These are phyloP conservation scores for Botryotinia convoluta DNA, from an alignment of 2,329 filamentous ascomycete species.

Conservation along the genomic window DNA sequence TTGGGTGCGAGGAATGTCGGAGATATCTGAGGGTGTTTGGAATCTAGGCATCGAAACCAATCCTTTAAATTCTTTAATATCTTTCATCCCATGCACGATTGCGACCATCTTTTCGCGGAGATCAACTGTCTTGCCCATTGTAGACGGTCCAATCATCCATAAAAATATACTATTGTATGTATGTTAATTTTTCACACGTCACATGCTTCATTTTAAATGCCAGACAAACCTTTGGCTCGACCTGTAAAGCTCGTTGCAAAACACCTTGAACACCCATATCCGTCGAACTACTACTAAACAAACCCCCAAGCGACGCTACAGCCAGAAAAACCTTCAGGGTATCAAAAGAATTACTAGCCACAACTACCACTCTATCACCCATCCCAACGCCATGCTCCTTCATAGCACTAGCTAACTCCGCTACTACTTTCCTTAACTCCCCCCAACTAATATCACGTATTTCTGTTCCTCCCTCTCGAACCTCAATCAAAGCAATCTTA, in stretches of 20 bases:
- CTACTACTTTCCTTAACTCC: constrained; percentile 60
- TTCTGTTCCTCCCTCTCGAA: constrained; percentile 61
- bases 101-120: constrained; percentile 65
- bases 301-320: constrained; percentile 64
- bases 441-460: constrained; percentile 63
- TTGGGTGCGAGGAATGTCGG: background rate
- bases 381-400: constrained; percentile 61
- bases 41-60: background rate
- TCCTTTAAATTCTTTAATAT: background rate
- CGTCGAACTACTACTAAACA: constrained; percentile 75
- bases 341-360: constrained; percentile 72
- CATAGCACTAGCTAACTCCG: constrained; percentile 62
- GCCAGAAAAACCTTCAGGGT: constrained; percentile 71
- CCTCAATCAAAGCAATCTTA: constrained; percentile 69
- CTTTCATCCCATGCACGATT: background rate
- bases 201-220: background rate
- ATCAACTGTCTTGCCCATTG: constrained; percentile 73
- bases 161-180: constrained; percentile 60
- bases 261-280: constrained; percentile 82
- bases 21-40: background rate
- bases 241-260: constrained; percentile 70
- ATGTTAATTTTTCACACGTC: background rate
- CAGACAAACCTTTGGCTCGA: constrained; percentile 60
- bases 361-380: constrained; percentile 73
- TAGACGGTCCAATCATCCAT: constrained; percentile 79